Evolutionary conservation across 345 rosid species (phyloP), one percentile per base, ranked within the genome.

Genomic region (Aquilaria yunnanensis): DNA sequence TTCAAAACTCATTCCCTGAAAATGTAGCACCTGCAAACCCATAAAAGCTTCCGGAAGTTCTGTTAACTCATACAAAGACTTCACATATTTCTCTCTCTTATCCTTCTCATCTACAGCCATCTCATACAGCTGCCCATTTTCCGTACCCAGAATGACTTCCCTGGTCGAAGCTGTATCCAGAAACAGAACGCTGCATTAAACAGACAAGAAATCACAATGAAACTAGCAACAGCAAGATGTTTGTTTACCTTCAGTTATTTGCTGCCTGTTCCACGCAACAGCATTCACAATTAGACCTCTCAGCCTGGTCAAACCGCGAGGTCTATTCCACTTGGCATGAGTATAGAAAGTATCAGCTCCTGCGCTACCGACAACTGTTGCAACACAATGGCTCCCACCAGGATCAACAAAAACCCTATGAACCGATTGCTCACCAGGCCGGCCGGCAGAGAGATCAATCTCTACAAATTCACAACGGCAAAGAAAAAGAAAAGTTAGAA

Each of bases 41-140:
- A 85, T 90, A 67, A 94, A 79, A 71, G 99, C 96, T 74, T 90
- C 91, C 0, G 99, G 96, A 71, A 94, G 96, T 70, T 94, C 99
- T 16, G 72, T 68, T 41, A 90, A 70, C 63, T 90, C 87, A 72
- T 79, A 94, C 54, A 90, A 77, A 70, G 86, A 82, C 68, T 88
- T 94, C 52, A 91, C 70, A 74, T 90, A 85, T 67, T 94, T 94
- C 81, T 94, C 99, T 70, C 79, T 87, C 78, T 90, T 94, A 73
- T 94, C 99, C 78, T 88, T 94, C 80, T 94, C 97, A 67, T 94
- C 99, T 50, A 94, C 97, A 49, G 96, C 79, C 73, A 94, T 80
- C 78, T 91, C 99, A 77, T 77, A 76, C 37, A 94, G 85, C 76
- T 94, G 97, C 61, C 99, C 99, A 70, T 82, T 84, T 7, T 94